Evolutionary conservation across 1,284 basidiomycete genomes (phyloP), one percentile per base, ranked within the genome.

Genomic region (Sporisorium exsertum): DNA sequence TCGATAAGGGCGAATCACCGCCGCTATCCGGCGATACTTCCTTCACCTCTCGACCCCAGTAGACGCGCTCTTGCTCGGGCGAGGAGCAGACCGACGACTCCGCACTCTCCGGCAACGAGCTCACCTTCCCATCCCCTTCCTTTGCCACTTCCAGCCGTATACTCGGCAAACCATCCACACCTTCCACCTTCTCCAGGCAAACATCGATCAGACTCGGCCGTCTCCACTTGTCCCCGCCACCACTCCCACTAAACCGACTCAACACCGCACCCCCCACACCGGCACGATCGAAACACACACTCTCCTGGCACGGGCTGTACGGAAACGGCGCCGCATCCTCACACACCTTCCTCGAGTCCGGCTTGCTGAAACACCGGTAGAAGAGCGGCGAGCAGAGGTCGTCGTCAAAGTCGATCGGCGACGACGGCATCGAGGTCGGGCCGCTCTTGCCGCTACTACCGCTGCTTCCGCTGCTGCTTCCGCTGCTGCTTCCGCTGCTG

Each of bases 321-420:
- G 72, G 72, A 40, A 74, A 74, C 26, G 66, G 66, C 3, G 66
- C 66, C 3, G 70, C 64, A n/a, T 72, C 70, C 5, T 55, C 40
- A 26, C 26, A 12, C 16, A 62, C 20, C 29, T 1, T 13, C 27
- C 5, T 22, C 5, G 12, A 22, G 18, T 15, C 29, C 24, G 24
- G 29, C n/a, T 26, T 27, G 27, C 5, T n/a, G 20, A 58, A 71
- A 51, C 33, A 32, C 22, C 57, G 43, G 18, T 58, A 55, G 35
- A 73, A 73, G n/a, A 58, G 18, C 2, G 65, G 61, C 16, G 71
- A 68, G 3, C 29, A 10, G 2, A 72, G 35, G 2, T 29, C 61
- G 4, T 3, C 29, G 3, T 62, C 55, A 8, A n/a, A 46, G 2
- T 53, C 54, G 2, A 45, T 3, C 7, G 52, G 51, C 2, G 54